Conservation (phyloP, 345 rosid genomes). For the Brassica rapa region DNA sequence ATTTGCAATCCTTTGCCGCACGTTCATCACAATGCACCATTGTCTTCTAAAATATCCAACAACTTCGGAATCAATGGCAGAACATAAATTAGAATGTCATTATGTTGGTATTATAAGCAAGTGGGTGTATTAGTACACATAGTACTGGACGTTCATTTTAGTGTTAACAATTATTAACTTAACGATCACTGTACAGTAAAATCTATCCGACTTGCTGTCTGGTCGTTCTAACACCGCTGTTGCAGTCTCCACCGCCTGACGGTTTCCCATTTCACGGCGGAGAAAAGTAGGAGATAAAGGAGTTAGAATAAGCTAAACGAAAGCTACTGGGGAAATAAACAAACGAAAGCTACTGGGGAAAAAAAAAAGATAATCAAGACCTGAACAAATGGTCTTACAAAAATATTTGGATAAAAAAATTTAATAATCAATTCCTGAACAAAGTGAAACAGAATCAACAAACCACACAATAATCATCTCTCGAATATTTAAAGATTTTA, state of each 20-base stretch:
- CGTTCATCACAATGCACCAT: too few relatives aligned
- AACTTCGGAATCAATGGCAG: too few relatives aligned
- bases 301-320: not conserved
- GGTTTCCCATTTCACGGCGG: slow-evolving; percentile 43
- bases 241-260: slow-evolving; percentile 41
- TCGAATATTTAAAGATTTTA: not conserved
- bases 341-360: too few relatives aligned
- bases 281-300: slow-evolving; percentile 24
- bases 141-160: not conserved
- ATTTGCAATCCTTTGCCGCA: too few relatives aligned
- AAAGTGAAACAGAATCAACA: not conserved
- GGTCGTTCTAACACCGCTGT: slow-evolving; percentile 37
- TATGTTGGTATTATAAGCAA: too few relatives aligned
- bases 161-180: not conserved
- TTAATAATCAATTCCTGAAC: not conserved
- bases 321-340: too few relatives aligned
- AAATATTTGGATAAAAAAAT: not conserved
- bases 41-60: too few relatives aligned
- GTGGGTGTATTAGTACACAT: too few relatives aligned
- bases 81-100: too few relatives aligned
- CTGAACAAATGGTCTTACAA: not conserved
- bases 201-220: slow-evolving; percentile 31
- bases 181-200: slow-evolving; percentile 26
- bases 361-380: too few relatives aligned
- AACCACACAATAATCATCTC: not conserved